Conservation (phyloP, 148 eudicot species). For the Vaccinium macrocarpon region DNA sequence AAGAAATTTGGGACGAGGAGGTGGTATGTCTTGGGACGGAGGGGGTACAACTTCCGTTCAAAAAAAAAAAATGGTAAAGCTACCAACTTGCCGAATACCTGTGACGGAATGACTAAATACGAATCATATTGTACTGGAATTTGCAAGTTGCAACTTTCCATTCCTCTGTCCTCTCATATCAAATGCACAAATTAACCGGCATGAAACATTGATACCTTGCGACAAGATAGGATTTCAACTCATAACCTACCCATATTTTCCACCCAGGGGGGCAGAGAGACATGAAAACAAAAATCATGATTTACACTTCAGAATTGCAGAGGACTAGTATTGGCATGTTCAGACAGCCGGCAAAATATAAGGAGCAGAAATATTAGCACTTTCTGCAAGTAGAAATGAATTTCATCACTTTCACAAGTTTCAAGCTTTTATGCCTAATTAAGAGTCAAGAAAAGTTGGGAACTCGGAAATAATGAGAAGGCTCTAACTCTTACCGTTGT, state of each 20-base stretch:
- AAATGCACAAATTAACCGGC: too few relatives aligned
- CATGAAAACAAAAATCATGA: background rate
- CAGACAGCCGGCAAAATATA: background rate
- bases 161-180: too few relatives aligned
- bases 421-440: background rate
- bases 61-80: too few relatives aligned
- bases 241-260: background rate
- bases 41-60: too few relatives aligned
- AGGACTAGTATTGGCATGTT: background rate
- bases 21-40: too few relatives aligned
- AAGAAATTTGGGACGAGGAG: too few relatives aligned
- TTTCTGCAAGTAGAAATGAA: background rate
- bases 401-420: background rate
- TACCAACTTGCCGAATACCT: too few relatives aligned
- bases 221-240: too few relatives aligned
- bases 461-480: background rate
- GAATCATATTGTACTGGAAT: too few relatives aligned
- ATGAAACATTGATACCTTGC: too few relatives aligned
- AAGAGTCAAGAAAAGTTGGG: background rate
- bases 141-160: too few relatives aligned
- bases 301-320: background rate
- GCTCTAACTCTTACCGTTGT: background rate
- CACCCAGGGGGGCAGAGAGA: background rate
- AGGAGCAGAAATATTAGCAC: background rate
- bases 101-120: too few relatives aligned